phyloP scores from a whole-genome alignment of 306 rosid species.

The Cucumis sativus region Cucumber_9930_V3 NC_026658.2:6489001-6489500 shows the following conservation, averaged over 20 bases:
- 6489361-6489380: not conserved
- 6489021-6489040: slow-evolving; percentile 8
- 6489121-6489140: slow-evolving; percentile 10
- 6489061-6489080: slow-evolving; percentile 19
- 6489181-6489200: slow-evolving; percentile 19
- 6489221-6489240: not conserved
- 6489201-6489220: slow-evolving; percentile 18
- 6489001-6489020: slow-evolving; percentile 11
- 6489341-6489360: not conserved
- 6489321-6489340: not conserved
- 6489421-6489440: not conserved
- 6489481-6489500: not conserved
- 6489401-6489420: not conserved
- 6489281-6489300: not conserved
- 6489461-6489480: not conserved
- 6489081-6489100: slow-evolving; percentile 19
- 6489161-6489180: slow-evolving; percentile 21
- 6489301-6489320: not conserved
- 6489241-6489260: not conserved
- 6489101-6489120: slow-evolving; percentile 14
- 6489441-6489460: not conserved
- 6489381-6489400: not conserved
- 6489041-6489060: slow-evolving; percentile 11
- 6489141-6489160: slow-evolving; percentile 24
- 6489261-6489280: not conserved